Conservation (phyloP, 208 protist species). For the Porcisia hertigi region DNA sequence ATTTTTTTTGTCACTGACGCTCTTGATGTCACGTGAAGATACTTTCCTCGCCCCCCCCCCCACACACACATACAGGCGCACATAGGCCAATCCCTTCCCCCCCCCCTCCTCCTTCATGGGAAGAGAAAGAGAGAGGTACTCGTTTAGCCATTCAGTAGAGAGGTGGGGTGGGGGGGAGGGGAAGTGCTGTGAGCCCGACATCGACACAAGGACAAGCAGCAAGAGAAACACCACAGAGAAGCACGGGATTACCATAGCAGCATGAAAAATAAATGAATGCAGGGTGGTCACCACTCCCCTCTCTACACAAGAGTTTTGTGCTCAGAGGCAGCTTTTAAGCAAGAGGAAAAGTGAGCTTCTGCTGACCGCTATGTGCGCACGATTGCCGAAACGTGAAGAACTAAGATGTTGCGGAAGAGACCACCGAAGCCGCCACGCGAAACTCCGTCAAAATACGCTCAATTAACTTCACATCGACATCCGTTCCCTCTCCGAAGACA, state of each 20-base stretch:
- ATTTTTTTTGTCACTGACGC: too few species aligned
- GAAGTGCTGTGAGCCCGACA: background rate
- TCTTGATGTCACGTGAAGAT: too few species aligned
- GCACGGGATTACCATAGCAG: background rate
- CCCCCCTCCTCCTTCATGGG: background rate
- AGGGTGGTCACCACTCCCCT: background rate
- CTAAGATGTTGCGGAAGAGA: background rate
- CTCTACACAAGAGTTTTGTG: background rate
- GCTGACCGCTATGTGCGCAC: background rate
- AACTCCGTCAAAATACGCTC: conserved; percentile 40
- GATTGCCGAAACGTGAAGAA: background rate
- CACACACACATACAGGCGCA: conserved; percentile 1
- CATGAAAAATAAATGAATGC: background rate
- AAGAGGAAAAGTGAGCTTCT: background rate
- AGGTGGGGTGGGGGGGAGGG: too few species aligned
- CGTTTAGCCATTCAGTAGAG: background rate
- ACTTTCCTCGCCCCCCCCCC: background rate
- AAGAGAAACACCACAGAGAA: background rate
- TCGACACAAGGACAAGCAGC: background rate
- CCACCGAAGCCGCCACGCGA: conserved; percentile 19
- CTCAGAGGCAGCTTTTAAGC: background rate
- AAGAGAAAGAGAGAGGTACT: too few species aligned
- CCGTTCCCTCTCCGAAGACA: conserved; percentile 40
- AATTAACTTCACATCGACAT: conserved; percentile 26
- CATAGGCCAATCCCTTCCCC: background rate